Conservation (phyloP, 2,329 filamentous ascomycete genomes). For the Scedosporium aurantiacum region DNA sequence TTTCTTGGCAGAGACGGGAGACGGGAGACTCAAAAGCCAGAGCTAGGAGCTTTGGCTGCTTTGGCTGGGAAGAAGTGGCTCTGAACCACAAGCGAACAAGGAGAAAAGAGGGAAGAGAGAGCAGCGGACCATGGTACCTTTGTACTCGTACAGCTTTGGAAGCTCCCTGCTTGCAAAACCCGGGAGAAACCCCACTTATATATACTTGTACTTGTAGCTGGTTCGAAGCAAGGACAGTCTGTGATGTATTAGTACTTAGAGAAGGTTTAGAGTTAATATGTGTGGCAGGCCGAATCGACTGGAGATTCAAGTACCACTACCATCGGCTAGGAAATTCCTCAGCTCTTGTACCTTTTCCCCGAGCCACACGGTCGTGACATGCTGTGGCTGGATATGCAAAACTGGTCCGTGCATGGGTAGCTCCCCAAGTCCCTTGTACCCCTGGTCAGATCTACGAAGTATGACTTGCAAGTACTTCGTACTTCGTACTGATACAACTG, state of each 20-base stretch:
- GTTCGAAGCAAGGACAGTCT: neutral
- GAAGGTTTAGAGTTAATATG: neutral
- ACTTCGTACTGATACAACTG: too few species aligned
- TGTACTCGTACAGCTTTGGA: slow-evolving; percentile 5
- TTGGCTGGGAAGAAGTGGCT: neutral
- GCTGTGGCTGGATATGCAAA: neutral
- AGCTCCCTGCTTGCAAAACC: neutral
- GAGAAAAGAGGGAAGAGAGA: neutral
- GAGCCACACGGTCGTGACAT: neutral
- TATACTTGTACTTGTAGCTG: slow-evolving; percentile 5
- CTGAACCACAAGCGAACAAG: slow-evolving; percentile 1
- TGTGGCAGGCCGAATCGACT: neutral
- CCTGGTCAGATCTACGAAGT: neutral
- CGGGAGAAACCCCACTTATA: slow-evolving; percentile 6
- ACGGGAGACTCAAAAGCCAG: neutral
- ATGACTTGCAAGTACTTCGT: too few species aligned
- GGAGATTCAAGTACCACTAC: neutral
- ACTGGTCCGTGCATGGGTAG: neutral
- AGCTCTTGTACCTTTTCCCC: neutral
- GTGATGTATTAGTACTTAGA: neutral
- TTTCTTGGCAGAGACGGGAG: neutral
- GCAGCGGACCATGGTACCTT: slow-evolving; percentile 6
- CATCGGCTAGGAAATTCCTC: neutral
- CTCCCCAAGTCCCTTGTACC: neutral
- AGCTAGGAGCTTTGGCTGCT: neutral